Evolutionary conservation across 805 yeast genomes (phyloP).

Genomic region (Teunomyces stri): DNA sequence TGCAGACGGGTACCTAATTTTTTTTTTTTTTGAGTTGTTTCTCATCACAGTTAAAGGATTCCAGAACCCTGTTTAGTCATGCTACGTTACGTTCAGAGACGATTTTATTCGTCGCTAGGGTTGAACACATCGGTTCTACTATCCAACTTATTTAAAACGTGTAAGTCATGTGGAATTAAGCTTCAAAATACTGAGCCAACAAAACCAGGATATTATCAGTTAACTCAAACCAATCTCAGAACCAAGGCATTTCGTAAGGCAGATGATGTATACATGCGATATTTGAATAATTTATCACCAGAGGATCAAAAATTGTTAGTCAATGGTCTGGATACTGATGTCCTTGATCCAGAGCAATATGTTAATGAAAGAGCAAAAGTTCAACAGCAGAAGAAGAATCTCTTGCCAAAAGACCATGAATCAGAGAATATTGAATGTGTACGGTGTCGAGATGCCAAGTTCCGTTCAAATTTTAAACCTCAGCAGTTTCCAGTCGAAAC

Average conservation of each 20-base stretch:
- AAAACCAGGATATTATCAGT: constrained; percentile 44
- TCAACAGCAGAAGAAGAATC: neutral
- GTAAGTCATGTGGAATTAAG: constrained; percentile 58
- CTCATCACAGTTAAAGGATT: neutral
- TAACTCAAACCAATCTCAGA: constrained; percentile 2
- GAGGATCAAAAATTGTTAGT: constrained; percentile 29
- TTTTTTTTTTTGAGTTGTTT: neutral
- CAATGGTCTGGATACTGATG: constrained; percentile 12
- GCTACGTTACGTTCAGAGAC: neutral
- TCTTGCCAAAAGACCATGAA: neutral
- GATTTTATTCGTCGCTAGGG: constrained; percentile 2
- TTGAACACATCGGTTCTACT: constrained; percentile 10
- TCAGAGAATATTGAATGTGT: constrained; percentile 39
- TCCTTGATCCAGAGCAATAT: constrained; percentile 1
- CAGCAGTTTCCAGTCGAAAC: constrained; percentile 29
- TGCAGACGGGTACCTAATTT: neutral
- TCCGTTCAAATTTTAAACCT: constrained; percentile 38
- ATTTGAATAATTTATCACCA: constrained; percentile 14
- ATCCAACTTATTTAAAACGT: constrained; percentile 19
- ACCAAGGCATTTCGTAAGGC: constrained; percentile 12
- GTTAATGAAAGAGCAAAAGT: constrained; percentile 5
- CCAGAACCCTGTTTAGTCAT: neutral
- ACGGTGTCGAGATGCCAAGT: constrained; percentile 54
- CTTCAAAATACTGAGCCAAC: constrained; percentile 42
- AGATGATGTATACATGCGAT: constrained; percentile 23